phyloP scores from a whole-genome alignment of 2,329 filamentous ascomycete species.

The Alternaria hordeiaustralica region DNA sequence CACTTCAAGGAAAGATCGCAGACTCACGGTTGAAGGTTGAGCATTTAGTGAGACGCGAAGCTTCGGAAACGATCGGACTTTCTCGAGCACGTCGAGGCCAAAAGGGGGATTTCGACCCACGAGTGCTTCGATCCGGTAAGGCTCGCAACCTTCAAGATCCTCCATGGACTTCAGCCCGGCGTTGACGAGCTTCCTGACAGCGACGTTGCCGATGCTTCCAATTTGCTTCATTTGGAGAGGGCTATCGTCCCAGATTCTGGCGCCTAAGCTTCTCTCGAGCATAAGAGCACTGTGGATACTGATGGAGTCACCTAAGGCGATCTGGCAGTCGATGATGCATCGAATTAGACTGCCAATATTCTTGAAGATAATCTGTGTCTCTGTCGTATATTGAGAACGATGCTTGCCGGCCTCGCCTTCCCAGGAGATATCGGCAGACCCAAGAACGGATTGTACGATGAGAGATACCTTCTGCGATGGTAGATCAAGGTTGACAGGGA shows the following conservation, averaged over 20 bases:
- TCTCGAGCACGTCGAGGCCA: conserved; percentile 71
- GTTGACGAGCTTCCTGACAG: conserved; percentile 74
- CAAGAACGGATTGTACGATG: conserved; percentile 77
- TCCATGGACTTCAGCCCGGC: conserved; percentile 75
- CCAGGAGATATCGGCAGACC: conserved; percentile 62
- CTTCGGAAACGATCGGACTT: conserved; percentile 74
- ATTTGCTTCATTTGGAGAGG: conserved; percentile 84
- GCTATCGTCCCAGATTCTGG: conserved; percentile 81
- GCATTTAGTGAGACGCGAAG: conserved; percentile 63
- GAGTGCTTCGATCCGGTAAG: conserved; percentile 76
- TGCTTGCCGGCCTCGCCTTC: conserved; percentile 64
- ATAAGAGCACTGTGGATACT: conserved; percentile 74
- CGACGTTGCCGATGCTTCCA: conserved; percentile 75
- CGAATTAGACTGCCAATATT: conserved; percentile 73
- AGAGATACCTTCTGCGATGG: conserved; percentile 78
- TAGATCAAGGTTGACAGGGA: conserved; percentile 70
- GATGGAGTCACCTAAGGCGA: conserved; percentile 67
- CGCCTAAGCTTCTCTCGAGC: conserved; percentile 76
- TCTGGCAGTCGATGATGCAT: conserved; percentile 78
- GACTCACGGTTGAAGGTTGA: conserved; percentile 52
- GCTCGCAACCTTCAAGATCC: conserved; percentile 70
- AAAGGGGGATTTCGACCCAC: conserved; percentile 83
- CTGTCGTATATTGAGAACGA: conserved; percentile 63
- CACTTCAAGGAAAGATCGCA: background rate
- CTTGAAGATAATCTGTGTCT: conserved; percentile 70